These are phyloP conservation scores for Alternaria consortialis DNA, from an alignment of 2,329 filamentous ascomycete species.

Conservation along the genomic window DNA sequence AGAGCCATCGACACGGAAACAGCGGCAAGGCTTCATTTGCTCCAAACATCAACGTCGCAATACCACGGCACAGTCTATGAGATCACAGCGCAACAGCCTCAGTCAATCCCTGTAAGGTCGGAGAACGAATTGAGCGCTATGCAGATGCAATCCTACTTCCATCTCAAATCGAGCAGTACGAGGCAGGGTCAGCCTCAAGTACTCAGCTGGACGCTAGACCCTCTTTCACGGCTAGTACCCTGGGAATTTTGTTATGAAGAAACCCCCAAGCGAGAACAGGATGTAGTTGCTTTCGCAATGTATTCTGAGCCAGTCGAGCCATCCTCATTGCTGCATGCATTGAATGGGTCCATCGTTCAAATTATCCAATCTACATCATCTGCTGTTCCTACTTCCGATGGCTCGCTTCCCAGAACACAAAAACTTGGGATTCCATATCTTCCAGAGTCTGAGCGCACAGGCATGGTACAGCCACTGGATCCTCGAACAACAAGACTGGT, in stretches of 20 bases:
- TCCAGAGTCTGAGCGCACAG: conserved; percentile 56
- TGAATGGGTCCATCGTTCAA: conserved; percentile 76
- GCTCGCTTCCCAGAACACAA: conserved; percentile 52
- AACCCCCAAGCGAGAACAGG: conserved; percentile 55
- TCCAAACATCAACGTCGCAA: conserved; percentile 55
- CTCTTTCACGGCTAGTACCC: conserved; percentile 67
- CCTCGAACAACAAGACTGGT: conserved; percentile 67
- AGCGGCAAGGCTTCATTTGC: conserved; percentile 63
- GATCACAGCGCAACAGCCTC: conserved; percentile 64
- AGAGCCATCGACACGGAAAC: conserved; percentile 63
- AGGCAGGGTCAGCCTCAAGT: conserved; percentile 19
- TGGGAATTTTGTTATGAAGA: conserved; percentile 70
- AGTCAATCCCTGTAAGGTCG: conserved; percentile 59
- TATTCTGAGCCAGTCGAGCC: conserved; percentile 71
- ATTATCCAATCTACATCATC: conserved; percentile 68
- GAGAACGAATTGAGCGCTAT: conserved; percentile 74
- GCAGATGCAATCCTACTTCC: conserved; percentile 84
- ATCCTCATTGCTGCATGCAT: conserved; percentile 67
- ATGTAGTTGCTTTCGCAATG: conserved; percentile 69
- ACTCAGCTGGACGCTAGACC: conserved; percentile 61
- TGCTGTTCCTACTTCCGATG: conserved; percentile 29
- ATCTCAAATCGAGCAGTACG: conserved; percentile 50
- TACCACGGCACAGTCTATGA: conserved; percentile 56
- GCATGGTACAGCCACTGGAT: conserved; percentile 60
- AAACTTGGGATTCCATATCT: conserved; percentile 71